Conservation (phyloP, 805 yeast species). For the Saccharomycopsis sp. region DNA sequence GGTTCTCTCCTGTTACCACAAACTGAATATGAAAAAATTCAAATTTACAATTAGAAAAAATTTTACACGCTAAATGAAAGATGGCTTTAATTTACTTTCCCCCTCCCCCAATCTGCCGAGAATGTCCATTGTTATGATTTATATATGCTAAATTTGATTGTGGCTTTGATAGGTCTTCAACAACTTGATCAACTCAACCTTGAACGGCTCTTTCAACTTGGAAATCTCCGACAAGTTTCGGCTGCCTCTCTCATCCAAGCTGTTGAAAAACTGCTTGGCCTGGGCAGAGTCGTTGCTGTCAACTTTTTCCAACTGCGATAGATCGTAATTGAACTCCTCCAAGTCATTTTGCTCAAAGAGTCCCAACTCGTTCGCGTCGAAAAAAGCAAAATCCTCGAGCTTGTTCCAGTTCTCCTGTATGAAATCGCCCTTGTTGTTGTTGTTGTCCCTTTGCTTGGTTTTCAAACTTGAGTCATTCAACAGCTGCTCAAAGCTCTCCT, state of each 20-base stretch:
- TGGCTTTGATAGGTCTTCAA: conserved; percentile 1
- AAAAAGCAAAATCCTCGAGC: conserved; percentile 35
- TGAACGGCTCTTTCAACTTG: conserved; percentile 2
- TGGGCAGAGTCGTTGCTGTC: neutral
- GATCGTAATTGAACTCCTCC: conserved; percentile 12
- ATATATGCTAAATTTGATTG: too few relatives aligned
- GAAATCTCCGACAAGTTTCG: neutral
- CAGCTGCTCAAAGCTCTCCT: conserved; percentile 27
- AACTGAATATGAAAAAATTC: too few relatives aligned
- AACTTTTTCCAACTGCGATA: conserved; percentile 6
- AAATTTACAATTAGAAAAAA: too few relatives aligned
- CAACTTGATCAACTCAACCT: neutral
- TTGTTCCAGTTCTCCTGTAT: conserved; percentile 35
- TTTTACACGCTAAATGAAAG: too few relatives aligned
- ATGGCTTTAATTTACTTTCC: too few relatives aligned
- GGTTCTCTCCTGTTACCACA: too few relatives aligned
- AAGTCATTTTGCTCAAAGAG: conserved; percentile 9
- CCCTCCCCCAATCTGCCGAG: too few relatives aligned
- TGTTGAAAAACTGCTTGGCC: neutral
- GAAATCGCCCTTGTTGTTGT: conserved; percentile 24
- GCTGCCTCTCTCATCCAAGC: neutral
- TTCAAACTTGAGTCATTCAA: conserved; percentile 24
- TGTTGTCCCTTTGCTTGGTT: conserved; percentile 22
- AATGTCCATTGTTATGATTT: too few relatives aligned
- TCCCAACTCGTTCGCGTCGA: conserved; percentile 34